phyloP scores from a whole-genome alignment of 441 rosid genomes.

The Populus tomentosa region DNA sequence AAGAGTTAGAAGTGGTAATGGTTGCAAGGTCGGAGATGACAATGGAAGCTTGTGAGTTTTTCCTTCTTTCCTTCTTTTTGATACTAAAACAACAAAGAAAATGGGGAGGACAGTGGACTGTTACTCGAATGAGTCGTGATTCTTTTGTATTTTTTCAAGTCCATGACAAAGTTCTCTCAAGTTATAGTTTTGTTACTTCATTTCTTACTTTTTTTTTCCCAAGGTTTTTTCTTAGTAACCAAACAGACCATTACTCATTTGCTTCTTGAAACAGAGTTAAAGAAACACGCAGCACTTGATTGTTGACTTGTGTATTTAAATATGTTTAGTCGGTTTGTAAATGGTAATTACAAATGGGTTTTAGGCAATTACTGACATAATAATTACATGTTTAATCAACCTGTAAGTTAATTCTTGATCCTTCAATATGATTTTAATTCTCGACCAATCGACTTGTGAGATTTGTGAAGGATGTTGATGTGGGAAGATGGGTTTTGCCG shows the following conservation, averaged over 20 bases:
- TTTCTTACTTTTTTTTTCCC: background rate
- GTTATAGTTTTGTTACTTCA: background rate
- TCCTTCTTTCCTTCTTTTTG: background rate
- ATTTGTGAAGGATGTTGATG: slow-evolving; percentile 81
- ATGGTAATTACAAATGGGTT: slow-evolving; percentile 6
- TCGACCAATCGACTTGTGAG: background rate
- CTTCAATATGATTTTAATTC: background rate
- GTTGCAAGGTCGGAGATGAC: slow-evolving; percentile 96
- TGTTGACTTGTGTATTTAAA: background rate
- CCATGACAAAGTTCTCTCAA: background rate
- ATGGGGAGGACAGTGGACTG: background rate
- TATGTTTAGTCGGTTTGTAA: background rate
- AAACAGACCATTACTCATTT: slow-evolving; percentile 12
- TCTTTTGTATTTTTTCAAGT: background rate
- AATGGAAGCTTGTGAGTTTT: slow-evolving; percentile 93
- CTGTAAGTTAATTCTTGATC: background rate
- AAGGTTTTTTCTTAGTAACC: slow-evolving; percentile 13
- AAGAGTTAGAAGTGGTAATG: slow-evolving; percentile 95
- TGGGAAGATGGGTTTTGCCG: slow-evolving; percentile 99
- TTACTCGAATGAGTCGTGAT: background rate
- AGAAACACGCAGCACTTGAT: background rate
- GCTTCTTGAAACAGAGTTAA: background rate
- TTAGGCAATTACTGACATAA: background rate
- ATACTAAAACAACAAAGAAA: slow-evolving; percentile 21
- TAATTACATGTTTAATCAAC: background rate